phyloP scores from a whole-genome alignment of 495 filamentous ascomycete genomes.

The Penicillium psychrofluorescens region DNA sequence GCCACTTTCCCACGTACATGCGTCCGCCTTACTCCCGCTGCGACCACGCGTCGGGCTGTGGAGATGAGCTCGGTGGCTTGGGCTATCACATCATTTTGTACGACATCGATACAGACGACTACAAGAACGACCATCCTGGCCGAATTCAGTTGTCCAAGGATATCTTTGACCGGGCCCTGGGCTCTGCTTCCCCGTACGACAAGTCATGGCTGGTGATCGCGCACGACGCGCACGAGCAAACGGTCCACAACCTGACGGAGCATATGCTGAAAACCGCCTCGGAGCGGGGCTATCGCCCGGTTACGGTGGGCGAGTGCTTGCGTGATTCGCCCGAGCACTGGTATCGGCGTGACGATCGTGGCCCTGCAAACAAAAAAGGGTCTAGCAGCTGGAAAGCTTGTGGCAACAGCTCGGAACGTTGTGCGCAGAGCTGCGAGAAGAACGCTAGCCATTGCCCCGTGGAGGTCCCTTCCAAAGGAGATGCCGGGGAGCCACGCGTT shows the following conservation, averaged over 20 bases:
- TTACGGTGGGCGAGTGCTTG: constrained; percentile 74
- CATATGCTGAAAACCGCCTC: constrained; percentile 59
- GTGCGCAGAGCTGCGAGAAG: constrained; percentile 41
- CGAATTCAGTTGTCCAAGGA: constrained; percentile 67
- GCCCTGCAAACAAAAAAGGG: constrained; percentile 17
- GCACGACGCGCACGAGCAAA: constrained; percentile 75
- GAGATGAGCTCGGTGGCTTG: constrained; percentile 50
- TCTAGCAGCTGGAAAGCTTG: constrained; percentile 37
- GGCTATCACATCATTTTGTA: constrained; percentile 74
- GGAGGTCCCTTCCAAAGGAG: constrained; percentile 14
- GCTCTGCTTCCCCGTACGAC: constrained; percentile 27
- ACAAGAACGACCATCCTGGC: constrained; percentile 51
- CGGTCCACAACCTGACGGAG: constrained; percentile 67
- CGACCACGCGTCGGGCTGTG: constrained; percentile 46
- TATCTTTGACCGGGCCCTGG: constrained; percentile 55
- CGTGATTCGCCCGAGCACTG: constrained; percentile 63
- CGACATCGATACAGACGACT: constrained; percentile 76
- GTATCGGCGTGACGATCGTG: constrained; percentile 47
- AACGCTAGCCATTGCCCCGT: constrained; percentile 41
- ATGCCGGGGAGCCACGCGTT: constrained; percentile 14
- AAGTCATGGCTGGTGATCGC: constrained; percentile 60
- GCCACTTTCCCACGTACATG: constrained; percentile 82
- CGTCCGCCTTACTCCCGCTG: constrained; percentile 76
- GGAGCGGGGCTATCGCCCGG: constrained; percentile 52
- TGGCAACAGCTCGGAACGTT: constrained; percentile 43